Evolutionary conservation across 805 yeast species (phyloP), one percentile per base, ranked within the genome.

Genomic region (Yarrowia sp.): DNA sequence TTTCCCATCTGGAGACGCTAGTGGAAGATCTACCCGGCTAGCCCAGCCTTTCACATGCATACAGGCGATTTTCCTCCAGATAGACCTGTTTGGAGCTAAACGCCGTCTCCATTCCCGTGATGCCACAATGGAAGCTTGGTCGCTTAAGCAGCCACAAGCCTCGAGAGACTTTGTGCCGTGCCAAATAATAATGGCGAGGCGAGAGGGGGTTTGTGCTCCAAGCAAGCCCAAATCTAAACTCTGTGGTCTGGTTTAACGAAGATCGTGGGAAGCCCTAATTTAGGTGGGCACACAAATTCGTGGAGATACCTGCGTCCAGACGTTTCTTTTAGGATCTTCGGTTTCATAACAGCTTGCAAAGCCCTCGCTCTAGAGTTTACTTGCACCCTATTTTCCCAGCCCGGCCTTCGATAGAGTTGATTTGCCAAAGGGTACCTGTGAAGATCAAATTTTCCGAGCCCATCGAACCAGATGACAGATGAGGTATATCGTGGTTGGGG

Each of bases 271-370:
- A n/a, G 35, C 8, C 56, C 42, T 36, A 40, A 40, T 53, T 26
- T 26, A 26, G 61, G 63, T 41, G 48, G 38, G 48, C 63, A 26
- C 63, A 26, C 15, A 15, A 26, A 41, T 56, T 41, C 63, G 63
- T 56, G 63, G 48, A 56, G 63, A 56, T 26, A 56, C 48, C 40
- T 56, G 63, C 63, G 48, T 56, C 46, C 35, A 3, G 19, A 22
- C 61, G 35, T 55, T 55, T 40, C 46, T 40, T 22, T 40, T 55
- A 16, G 41, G 59, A 53, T 53, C 59, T 8, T 22, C 59, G 32
- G 45, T 53, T 53, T 52, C 58, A 52, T 52, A 36, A 52, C 12
- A 5, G 32, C 5, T 5, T 2, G 36, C 8, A 1, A n/a, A 10
- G 32, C 43, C 41, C 32, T 15, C 35, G 15, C 41, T 10, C 19